phyloP scores from a whole-genome alignment of 2,329 filamentous ascomycete species.

The Plectosphaerella plurivora region DNA sequence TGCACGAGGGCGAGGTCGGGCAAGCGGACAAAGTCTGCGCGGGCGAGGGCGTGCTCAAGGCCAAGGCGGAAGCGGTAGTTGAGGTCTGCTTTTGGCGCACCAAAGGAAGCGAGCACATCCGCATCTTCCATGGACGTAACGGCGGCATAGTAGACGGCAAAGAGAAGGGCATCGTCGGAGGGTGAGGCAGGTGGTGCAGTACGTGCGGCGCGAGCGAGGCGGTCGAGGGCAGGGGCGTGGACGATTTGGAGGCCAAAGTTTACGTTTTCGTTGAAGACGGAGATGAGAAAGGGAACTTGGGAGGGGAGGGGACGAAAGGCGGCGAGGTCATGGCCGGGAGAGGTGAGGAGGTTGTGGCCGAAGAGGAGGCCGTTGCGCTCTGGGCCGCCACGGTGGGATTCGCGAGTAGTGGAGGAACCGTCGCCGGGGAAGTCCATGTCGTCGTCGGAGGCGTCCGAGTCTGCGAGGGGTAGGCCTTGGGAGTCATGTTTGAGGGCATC shows the following conservation, averaged over 20 bases:
- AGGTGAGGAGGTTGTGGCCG: constrained; percentile 29
- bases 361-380: constrained; percentile 50
- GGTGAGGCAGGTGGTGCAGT: constrained; percentile 28
- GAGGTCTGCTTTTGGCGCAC: constrained; percentile 38
- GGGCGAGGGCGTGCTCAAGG: constrained; percentile 56
- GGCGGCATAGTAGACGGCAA: constrained; percentile 53
- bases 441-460: constrained; percentile 33
- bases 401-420: constrained; percentile 25
- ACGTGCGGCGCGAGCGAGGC: constrained; percentile 30
- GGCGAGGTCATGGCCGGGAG: constrained; percentile 19
- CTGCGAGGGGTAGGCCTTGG: constrained; percentile 21
- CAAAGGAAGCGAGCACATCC: constrained; percentile 45
- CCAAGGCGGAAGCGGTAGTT: constrained; percentile 46
- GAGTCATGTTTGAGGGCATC: constrained; percentile 38
- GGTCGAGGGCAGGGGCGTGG: constrained; percentile 39
- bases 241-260: constrained; percentile 38
- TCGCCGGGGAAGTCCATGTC: constrained; percentile 22
- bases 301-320: constrained; percentile 48
- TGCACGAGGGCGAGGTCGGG: constrained; percentile 58
- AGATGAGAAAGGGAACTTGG: constrained; percentile 48
- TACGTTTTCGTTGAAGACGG: constrained; percentile 47
- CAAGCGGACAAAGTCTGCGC: constrained; percentile 55
- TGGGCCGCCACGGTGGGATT: constrained; percentile 34
- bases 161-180: constrained; percentile 47
- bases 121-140: constrained; percentile 54